Conservation (phyloP, 768 basidiomycete species). For the Boletus edulis region DNA sequence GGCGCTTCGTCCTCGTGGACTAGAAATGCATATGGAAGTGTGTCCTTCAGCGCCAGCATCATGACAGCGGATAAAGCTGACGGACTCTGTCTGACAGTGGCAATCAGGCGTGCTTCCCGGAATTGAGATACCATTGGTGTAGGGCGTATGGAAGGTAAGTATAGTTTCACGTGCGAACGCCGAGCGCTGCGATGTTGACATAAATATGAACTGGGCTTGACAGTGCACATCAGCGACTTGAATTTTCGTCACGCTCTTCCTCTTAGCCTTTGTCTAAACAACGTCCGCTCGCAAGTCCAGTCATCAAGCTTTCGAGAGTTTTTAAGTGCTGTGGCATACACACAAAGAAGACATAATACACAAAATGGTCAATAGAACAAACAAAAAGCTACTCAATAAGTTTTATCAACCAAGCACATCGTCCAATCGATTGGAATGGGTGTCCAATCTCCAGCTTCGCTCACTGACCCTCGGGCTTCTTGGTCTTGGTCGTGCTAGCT, state of each 20-base stretch:
- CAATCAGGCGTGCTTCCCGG: no score
- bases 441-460: not conserved
- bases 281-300: not conserved
- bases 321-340: conserved; percentile 4
- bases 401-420: conserved; percentile 4
- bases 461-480: conserved; percentile 41
- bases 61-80: not conserved
- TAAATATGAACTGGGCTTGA: no score
- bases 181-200: no score
- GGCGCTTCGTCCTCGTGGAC: conserved; percentile 1
- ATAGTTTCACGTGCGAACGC: no score
- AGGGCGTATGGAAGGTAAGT: no score
- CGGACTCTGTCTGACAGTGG: no score
- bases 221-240: no score
- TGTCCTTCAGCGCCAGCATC: not conserved
- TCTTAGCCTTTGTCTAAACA: not conserved
- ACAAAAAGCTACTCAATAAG: conserved; percentile 16
- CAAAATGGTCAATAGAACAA: not conserved
- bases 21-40: not conserved
- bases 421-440: not conserved
- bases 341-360: conserved; percentile 12
- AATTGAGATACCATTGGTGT: no score
- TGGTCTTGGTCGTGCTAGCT: conserved; percentile 42
- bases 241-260: not conserved
- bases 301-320: not conserved